Evolutionary conservation across 345 rosid species (phyloP).

Genomic region (Salix purpurea): DNA sequence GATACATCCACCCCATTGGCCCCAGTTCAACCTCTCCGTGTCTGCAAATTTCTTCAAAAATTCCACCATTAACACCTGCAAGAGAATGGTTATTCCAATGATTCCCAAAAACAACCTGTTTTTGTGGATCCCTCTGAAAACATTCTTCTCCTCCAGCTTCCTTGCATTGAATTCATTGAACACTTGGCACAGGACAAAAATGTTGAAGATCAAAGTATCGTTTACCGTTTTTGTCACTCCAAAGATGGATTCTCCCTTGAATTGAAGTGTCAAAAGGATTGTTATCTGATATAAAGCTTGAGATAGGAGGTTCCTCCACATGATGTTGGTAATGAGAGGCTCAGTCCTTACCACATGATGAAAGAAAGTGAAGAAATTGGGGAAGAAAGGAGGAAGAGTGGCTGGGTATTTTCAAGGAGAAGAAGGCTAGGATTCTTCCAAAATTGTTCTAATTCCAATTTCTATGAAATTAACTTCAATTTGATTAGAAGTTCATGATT

Average conservation of each 20-base stretch:
- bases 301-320: conserved; percentile 73
- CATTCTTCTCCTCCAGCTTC: conserved; percentile 70
- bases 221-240: conserved; percentile 46
- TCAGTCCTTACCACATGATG: no score
- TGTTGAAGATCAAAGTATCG: conserved; percentile 64
- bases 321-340: conserved; percentile 62
- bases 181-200: conserved; percentile 67
- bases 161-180: conserved; percentile 77
- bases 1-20: conserved; percentile 62
- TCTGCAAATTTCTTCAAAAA: conserved; percentile 65
- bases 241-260: conserved; percentile 57
- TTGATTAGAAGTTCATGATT: no score
- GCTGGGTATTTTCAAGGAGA: no score
- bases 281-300: conserved; percentile 64
- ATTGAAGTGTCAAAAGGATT: conserved; percentile 60
- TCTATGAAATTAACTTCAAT: no score
- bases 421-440: no score
- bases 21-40: conserved; percentile 63
- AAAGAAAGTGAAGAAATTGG: no score
- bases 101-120: conserved; percentile 63
- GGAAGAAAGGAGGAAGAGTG: no score
- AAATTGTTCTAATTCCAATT: no score
- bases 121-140: conserved; percentile 57
- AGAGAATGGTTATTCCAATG: conserved; percentile 42
- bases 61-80: conserved; percentile 72